A percentile compares a stretch with the other conserved stretches of the same genome.
phyloP scores from a whole-genome alignment of 768 basidiomycete genomes.

The Gymnopilus dilepis region DNA sequence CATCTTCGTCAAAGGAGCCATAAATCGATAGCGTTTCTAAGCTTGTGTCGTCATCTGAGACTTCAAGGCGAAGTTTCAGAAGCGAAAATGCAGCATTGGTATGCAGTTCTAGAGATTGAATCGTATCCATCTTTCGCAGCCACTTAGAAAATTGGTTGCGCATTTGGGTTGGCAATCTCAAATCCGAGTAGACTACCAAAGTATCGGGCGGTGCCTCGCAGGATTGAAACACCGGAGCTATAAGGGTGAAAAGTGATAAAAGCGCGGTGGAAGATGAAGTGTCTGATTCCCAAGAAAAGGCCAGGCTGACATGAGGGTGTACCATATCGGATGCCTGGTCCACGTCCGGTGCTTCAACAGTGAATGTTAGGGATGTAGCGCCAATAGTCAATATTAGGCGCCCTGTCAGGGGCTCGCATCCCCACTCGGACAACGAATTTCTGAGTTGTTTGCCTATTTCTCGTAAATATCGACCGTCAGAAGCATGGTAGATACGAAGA shows the following conservation, averaged over 20 bases:
- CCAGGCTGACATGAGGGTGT: conserved; percentile 17
- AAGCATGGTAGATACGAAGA: conserved; percentile 16
- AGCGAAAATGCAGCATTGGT: conserved; percentile 9
- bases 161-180: background rate
- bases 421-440: conserved; percentile 17
- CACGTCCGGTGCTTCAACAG: conserved; percentile 18
- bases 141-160: background rate
- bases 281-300: conserved; percentile 17
- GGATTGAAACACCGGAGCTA: background rate
- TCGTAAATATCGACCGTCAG: conserved; percentile 14
- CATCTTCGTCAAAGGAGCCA: conserved; percentile 1
- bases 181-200: background rate
- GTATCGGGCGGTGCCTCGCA: background rate
- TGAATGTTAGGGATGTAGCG: conserved; percentile 16
- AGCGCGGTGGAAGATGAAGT: background rate
- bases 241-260: background rate
- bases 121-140: background rate
- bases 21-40: background rate
- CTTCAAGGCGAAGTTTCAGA: conserved; percentile 12
- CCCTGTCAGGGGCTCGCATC: conserved; percentile 23
- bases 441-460: conserved; percentile 17
- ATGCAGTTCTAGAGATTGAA: conserved; percentile 14
- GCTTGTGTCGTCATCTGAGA: background rate
- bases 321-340: background rate
- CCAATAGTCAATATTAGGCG: conserved; percentile 21